phyloP scores from a whole-genome alignment of 2,329 filamentous ascomycete species.

The Didymella sp. region DNA sequence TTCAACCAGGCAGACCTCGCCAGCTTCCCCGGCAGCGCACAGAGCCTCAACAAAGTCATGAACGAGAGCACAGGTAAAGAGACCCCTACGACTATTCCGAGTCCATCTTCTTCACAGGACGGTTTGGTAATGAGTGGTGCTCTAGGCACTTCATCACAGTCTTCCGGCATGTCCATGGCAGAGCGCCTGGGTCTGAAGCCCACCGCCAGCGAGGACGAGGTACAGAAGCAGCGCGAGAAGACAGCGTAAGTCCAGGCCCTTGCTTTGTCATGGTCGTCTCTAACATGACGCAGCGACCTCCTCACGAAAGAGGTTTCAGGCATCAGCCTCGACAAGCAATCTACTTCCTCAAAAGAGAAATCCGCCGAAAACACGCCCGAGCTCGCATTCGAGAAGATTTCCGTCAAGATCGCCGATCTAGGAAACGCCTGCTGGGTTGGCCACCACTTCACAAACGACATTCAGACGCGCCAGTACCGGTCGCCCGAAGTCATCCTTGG shows the following conservation, averaged over 20 bases:
- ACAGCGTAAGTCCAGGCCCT: constrained; percentile 73
- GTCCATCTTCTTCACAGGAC: constrained; percentile 50
- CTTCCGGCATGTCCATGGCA: constrained; percentile 63
- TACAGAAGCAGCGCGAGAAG: constrained; percentile 86
- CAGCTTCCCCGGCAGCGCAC: constrained; percentile 64
- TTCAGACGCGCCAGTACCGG: constrained; percentile 95
- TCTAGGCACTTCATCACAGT: constrained; percentile 57
- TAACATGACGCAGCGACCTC: constrained; percentile 68
- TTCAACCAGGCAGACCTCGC: constrained; percentile 80
- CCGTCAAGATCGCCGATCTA: constrained; percentile 97
- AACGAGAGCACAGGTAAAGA: constrained; percentile 71
- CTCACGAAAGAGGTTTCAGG: constrained; percentile 92
- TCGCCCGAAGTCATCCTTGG: constrained; percentile 97
- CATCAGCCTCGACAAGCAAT: constrained; percentile 81
- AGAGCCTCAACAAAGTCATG: constrained; percentile 84
- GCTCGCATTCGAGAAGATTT: constrained; percentile 77
- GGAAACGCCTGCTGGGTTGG: constrained; percentile 99
- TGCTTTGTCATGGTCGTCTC: background rate
- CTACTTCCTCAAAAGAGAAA: constrained; percentile 57
- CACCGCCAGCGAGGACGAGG: constrained; percentile 58
- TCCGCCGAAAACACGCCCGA: constrained; percentile 70
- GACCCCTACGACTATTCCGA: constrained; percentile 52
- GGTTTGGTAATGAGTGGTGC: constrained; percentile 63
- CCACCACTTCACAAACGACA: constrained; percentile 99
- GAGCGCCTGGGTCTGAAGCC: constrained; percentile 63